These are phyloP conservation scores for Debaryomyces coudertii DNA, from an alignment of 1,139 yeast species.

Conservation along the genomic window DNA sequence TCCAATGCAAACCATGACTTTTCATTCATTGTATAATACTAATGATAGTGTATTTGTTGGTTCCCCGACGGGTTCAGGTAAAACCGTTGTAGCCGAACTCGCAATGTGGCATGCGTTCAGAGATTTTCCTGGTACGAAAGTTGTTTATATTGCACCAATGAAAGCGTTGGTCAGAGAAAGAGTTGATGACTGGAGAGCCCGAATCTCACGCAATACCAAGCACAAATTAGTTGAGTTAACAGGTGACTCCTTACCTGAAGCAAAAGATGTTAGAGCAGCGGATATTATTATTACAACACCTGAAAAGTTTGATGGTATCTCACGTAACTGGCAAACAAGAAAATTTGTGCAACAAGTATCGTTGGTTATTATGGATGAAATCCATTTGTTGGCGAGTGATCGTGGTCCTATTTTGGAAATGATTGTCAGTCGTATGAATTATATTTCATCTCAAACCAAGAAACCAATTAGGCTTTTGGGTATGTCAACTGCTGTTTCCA, in stretches of 20 bases:
- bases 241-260: slow-evolving; percentile 95
- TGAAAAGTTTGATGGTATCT: slow-evolving; percentile 97
- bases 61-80: slow-evolving; percentile 98
- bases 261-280: slow-evolving; percentile 82
- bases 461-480: slow-evolving; percentile 83
- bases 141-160: slow-evolving; percentile 98
- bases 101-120: slow-evolving; percentile 96
- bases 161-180: slow-evolving; percentile 96
- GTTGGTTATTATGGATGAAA: slow-evolving; percentile 95
- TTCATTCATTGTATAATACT: slow-evolving; percentile 82
- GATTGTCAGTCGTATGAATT: slow-evolving; percentile 98
- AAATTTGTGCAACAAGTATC: slow-evolving; percentile 90
- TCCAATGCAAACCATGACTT: slow-evolving; percentile 98
- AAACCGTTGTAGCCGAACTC: slow-evolving; percentile 94
- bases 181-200: slow-evolving; percentile 88
- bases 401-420: slow-evolving; percentile 97
- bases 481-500: slow-evolving; percentile 96
- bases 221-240: slow-evolving; percentile 87
- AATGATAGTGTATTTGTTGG: slow-evolving; percentile 88
- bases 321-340: slow-evolving; percentile 97
- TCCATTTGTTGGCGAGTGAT: slow-evolving; percentile 94
- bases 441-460: slow-evolving; percentile 75
- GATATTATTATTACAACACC: slow-evolving; percentile 96
- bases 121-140: slow-evolving; percentile 76
- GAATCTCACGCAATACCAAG: slow-evolving; percentile 65